Conservation (phyloP, 306 rosid genomes). For the Quercus dentata region DNA sequence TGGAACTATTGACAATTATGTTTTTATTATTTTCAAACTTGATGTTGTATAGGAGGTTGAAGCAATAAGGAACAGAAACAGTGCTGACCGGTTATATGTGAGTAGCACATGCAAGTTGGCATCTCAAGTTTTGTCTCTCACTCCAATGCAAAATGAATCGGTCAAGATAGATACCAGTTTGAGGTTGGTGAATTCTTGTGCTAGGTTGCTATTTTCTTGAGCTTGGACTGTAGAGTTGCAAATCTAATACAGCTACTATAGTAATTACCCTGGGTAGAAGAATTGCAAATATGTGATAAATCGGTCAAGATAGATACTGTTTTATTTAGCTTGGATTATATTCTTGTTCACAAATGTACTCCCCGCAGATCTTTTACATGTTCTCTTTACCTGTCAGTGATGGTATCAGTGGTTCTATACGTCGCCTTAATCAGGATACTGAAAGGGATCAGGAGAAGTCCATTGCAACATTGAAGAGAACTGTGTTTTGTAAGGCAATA, state of each 20-base stretch:
- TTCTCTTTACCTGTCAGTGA: conserved; percentile 13
- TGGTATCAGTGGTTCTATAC: conserved; percentile 33
- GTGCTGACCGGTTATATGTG: conserved; percentile 32
- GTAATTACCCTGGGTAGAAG: background rate
- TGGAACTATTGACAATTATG: background rate
- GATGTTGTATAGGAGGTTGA: conserved; percentile 29
- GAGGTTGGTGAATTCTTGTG: conserved; percentile 25
- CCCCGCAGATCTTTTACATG: background rate
- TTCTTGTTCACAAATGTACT: background rate
- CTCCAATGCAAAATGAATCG: background rate
- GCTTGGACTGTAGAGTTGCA: background rate
- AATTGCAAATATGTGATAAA: background rate
- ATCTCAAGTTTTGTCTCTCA: conserved; percentile 16
- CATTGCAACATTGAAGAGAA: conserved; percentile 6
- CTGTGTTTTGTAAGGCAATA: conserved; percentile 30
- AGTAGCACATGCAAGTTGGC: conserved; percentile 18
- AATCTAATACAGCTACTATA: background rate
- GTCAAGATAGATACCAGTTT: conserved; percentile 4
- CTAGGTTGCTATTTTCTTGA: background rate
- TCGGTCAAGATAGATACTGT: too few relatives aligned
- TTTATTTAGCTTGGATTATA: too few relatives aligned
- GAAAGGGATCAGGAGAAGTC: background rate
- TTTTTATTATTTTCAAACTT: background rate
- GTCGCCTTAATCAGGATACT: background rate
- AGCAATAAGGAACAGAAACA: conserved; percentile 24